A percentile compares a stretch with the other conserved stretches of the same genome.
These are phyloP conservation scores for Phytopythium aichiense DNA, from an alignment of 352 stramenopile species.

Conservation along the genomic window DNA sequence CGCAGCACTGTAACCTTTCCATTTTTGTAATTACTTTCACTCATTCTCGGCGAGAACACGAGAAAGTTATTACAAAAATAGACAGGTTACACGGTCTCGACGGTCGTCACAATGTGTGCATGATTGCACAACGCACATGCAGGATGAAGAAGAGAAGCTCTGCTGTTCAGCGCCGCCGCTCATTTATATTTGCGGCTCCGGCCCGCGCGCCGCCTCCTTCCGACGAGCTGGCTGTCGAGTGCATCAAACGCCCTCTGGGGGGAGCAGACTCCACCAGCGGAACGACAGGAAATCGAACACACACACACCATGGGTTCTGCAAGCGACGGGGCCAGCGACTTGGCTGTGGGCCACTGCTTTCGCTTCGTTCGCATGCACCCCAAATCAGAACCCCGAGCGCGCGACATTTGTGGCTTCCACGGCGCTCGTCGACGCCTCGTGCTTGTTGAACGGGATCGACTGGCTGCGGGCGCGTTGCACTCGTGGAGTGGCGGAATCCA, in stretches of 20 bases:
- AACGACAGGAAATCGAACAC: background rate
- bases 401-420: background rate
- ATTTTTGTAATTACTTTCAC: too few relatives aligned
- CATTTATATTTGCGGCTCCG: background rate
- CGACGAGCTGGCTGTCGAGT: background rate
- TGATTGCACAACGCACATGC: too few relatives aligned
- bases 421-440: background rate
- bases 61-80: too few relatives aligned
- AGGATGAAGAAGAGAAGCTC: too few relatives aligned
- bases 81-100: too few relatives aligned
- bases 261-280: background rate
- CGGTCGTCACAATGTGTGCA: too few relatives aligned
- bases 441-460: background rate
- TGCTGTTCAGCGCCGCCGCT: too few relatives aligned
- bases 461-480: constrained; percentile 3
- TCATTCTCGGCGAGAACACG: too few relatives aligned
- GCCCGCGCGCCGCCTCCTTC: background rate
- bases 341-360: background rate
- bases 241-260: too few relatives aligned
- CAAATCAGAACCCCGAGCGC: constrained; percentile 1
- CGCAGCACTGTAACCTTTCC: too few relatives aligned
- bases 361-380: background rate
- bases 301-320: background rate
- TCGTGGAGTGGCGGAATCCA: too few relatives aligned
- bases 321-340: background rate